Evolutionary conservation across 257 asterid species (phyloP).

Genomic region (Solanum verrucosum): DNA sequence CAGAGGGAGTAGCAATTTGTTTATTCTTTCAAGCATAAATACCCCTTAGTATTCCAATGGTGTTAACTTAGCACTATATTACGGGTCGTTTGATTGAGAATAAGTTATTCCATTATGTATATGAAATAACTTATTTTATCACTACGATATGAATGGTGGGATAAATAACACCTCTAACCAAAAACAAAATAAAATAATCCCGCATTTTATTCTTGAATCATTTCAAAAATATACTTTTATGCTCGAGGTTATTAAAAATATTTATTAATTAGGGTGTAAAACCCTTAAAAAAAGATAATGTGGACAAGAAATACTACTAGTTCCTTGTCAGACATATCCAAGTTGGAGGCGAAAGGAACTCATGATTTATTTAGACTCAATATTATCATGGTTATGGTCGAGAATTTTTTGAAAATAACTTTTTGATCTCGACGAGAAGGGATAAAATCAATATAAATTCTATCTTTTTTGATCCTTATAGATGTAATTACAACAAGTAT

Average conservation of each 20-base stretch:
- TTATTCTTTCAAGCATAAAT: not conserved
- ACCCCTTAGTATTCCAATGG: not conserved
- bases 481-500: not conserved
- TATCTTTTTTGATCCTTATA: rapidly evolving
- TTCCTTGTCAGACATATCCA: not conserved
- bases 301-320: not conserved
- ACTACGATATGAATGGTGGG: too few species aligned
- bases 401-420: not conserved
- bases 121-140: too few species aligned
- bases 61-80: not conserved
- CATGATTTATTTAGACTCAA: not conserved
- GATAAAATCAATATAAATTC: too few species aligned
- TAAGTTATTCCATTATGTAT: too few species aligned
- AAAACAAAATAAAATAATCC: too few species aligned
- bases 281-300: not conserved
- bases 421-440: rapidly evolving
- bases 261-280: not conserved
- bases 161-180: not conserved
- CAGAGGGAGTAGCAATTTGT: not conserved
- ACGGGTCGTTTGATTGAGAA: not conserved
- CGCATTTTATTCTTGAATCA: too few species aligned
- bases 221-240: not conserved
- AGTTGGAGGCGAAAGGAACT: not conserved
- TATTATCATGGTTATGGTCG: not conserved
- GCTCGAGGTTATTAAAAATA: not conserved